Conservation (phyloP, 306 rosid species). For the Gastrolobium bilobum region DNA sequence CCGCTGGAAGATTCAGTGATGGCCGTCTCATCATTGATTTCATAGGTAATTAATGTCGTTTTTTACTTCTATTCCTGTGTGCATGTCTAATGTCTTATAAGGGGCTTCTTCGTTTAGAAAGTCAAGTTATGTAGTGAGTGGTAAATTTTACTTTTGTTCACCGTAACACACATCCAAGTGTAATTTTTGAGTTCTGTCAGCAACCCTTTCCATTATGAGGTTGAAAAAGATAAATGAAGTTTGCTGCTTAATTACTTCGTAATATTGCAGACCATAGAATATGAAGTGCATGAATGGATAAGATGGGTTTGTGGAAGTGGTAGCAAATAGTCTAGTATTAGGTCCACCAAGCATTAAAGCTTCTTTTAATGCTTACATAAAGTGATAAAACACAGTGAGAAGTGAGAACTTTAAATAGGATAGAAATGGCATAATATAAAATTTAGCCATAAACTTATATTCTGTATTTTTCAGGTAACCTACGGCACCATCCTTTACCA, state of each 20-base stretch:
- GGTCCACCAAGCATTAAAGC: neutral
- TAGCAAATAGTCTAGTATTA: neutral
- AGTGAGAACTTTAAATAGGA: neutral
- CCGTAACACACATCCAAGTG: no score
- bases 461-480: neutral
- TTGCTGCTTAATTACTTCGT: no score
- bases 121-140: neutral
- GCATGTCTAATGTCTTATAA: neutral
- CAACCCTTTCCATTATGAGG: neutral
- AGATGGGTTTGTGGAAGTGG: neutral
- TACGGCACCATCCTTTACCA: neutral
- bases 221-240: neutral
- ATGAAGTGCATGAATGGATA: neutral
- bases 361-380: neutral
- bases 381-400: neutral
- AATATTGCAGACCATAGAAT: no score
- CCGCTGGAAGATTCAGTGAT: slow-evolving; percentile 58
- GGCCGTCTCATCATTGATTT: slow-evolving; percentile 63
- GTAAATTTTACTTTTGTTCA: neutral
- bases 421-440: neutral
- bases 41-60: slow-evolving; percentile 48
- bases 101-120: neutral
- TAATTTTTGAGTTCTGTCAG: no score
- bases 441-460: neutral
- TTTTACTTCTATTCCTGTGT: neutral